phyloP scores from a whole-genome alignment of 352 stramenopile genomes.

The Phytophthora pinifolia region DNA sequence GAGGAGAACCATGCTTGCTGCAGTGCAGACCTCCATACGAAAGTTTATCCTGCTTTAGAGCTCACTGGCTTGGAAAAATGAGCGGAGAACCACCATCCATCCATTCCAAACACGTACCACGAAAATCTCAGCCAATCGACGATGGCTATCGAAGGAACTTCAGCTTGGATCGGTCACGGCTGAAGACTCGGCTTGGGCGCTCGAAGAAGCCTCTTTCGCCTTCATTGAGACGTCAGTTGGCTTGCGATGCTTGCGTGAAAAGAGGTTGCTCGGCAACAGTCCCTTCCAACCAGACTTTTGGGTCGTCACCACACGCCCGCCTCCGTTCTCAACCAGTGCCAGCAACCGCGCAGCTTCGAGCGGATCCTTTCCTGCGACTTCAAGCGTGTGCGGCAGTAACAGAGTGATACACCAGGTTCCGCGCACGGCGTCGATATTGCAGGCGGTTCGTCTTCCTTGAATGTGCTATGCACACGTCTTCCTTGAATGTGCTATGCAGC shows the following conservation, averaged over 20 bases:
- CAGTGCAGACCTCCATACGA: no score
- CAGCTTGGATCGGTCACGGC: neutral
- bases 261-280: constrained; percentile 19
- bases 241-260: constrained; percentile 8
- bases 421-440: constrained; percentile 28
- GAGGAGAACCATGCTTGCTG: no score
- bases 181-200: constrained; percentile 9
- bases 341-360: constrained; percentile 66
- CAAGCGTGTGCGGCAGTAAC: constrained; percentile 62
- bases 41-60: no score
- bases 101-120: no score
- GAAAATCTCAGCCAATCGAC: no score
- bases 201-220: constrained; percentile 18
- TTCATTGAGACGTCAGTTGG: constrained; percentile 1
- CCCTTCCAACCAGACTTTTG: constrained; percentile 19
- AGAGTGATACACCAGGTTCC: constrained; percentile 44
- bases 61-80: no score
- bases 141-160: no score
- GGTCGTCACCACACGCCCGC: constrained; percentile 13
- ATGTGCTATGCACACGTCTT: constrained; percentile 29
- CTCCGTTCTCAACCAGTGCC: constrained; percentile 31
- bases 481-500: neutral
- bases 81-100: no score
- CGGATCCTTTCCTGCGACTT: constrained; percentile 52
- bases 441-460: neutral